These are phyloP conservation scores for Tolypocladium ovalisporum DNA, from an alignment of 2,329 filamentous ascomycete species.

Conservation along the genomic window DNA sequence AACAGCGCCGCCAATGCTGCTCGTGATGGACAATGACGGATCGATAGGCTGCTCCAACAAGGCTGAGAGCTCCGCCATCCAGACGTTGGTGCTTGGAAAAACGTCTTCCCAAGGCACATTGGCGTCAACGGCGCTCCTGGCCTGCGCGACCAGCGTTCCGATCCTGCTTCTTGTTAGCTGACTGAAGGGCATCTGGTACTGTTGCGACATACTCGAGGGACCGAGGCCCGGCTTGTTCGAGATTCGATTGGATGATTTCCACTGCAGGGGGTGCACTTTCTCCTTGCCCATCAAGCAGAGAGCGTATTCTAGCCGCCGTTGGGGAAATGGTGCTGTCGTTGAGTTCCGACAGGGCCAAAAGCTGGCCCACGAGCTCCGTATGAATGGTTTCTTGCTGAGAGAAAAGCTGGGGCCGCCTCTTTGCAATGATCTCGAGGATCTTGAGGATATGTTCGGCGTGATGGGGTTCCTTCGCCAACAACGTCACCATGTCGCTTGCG, in stretches of 20 bases:
- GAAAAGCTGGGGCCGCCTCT: slow-evolving; percentile 32
- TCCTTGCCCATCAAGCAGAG: slow-evolving; percentile 32
- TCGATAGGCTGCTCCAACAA: slow-evolving; percentile 43
- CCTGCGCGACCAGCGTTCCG: slow-evolving; percentile 40
- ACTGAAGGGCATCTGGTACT: background rate
- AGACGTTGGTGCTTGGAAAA: slow-evolving; percentile 53
- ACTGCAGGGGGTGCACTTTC: slow-evolving; percentile 33
- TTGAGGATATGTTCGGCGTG: slow-evolving; percentile 22
- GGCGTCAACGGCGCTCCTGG: slow-evolving; percentile 20
- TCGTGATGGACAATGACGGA: slow-evolving; percentile 62
- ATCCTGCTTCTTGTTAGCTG: slow-evolving; percentile 24
- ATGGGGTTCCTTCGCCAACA: slow-evolving; percentile 19
- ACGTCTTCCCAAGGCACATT: slow-evolving; percentile 30
- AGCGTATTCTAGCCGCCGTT: slow-evolving; percentile 30
- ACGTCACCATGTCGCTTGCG: slow-evolving; percentile 20
- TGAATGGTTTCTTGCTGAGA: slow-evolving; percentile 32
- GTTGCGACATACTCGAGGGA: slow-evolving; percentile 36
- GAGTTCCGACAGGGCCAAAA: slow-evolving; percentile 44
- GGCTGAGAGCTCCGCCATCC: slow-evolving; percentile 50
- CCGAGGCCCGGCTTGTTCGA: slow-evolving; percentile 35
- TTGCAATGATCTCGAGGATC: slow-evolving; percentile 37
- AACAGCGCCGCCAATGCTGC: slow-evolving; percentile 57
- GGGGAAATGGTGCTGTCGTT: slow-evolving; percentile 25
- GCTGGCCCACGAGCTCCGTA: slow-evolving; percentile 37
- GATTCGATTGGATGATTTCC: slow-evolving; percentile 42